Evolutionary conservation across 371 early-diverging fungal species (phyloP), one percentile per base, ranked within the genome.

Genomic region (Actinomucor elegans): DNA sequence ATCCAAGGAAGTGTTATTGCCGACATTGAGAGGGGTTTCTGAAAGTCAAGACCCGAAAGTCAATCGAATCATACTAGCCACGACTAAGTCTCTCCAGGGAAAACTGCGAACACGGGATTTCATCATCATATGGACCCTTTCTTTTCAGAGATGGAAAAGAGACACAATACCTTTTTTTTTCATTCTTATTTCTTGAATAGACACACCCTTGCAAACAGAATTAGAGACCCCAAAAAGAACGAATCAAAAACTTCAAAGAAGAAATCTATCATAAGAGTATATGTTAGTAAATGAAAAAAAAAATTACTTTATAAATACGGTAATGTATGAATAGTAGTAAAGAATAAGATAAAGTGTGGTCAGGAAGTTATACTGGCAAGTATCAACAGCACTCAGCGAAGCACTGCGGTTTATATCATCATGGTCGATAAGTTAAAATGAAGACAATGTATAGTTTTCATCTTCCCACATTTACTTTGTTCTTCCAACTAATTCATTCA

Each of bases 331-430:
- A n/a, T n/a, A n/a, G n/a, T n/a, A 41, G 41, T 14, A 41, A 26
- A 41, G 26, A 21, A 41, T 40, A 14, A 26, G 2, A 26, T 41
- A 37, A 31, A 38, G 50, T 38, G 68, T 67, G n/a, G n/a, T n/a
- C 68, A 60, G 68, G 64, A 55, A 64, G 55, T 59, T 67, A 67
- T 67, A 67, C 68, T 67, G 68, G 68, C 68, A 67, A 67, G 68
- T 67, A 67, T 67, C 68, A 60, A 64, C 68, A 64, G 64, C 64
- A 57, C 68, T 67, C 68, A 67, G 68, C 68, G 68, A 67, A 67
- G 68, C 64, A 57, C 64, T 64, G 68, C 64, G 68, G 68, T 38
- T 67, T 67, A 51, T 64, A 51, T 67, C 68, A 59, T 57, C 68
- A 67, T 64, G 68, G 68, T 67, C 68, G 68, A 67, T 67, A 67